These are phyloP conservation scores for Verticillium dahliae DNA, from an alignment of 2,329 filamentous ascomycete genomes.

Conservation along the genomic window DNA sequence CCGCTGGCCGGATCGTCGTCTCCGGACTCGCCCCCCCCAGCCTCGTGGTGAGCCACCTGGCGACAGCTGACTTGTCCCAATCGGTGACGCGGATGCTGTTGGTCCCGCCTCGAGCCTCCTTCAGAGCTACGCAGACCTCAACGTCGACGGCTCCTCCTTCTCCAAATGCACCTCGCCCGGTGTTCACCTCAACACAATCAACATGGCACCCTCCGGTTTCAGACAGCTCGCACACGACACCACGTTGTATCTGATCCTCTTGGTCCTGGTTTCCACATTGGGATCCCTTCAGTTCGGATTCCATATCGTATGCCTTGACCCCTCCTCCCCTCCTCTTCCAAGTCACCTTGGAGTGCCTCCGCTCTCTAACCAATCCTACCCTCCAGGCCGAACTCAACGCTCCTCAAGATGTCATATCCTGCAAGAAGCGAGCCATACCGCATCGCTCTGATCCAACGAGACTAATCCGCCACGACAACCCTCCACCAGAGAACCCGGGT, in stretches of 20 bases:
- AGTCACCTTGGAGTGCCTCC: background rate
- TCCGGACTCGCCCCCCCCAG: too few relatives aligned
- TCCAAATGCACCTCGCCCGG: background rate
- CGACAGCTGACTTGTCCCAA: background rate
- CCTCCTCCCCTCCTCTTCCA: slow-evolving; percentile 1
- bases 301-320: slow-evolving; percentile 61
- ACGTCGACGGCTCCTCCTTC: background rate
- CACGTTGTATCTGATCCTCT: slow-evolving; percentile 70
- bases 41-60: background rate
- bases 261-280: slow-evolving; percentile 70
- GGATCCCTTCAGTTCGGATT: slow-evolving; percentile 93
- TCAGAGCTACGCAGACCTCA: background rate
- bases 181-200: slow-evolving; percentile 1
- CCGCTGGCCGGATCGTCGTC: too few relatives aligned
- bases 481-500: slow-evolving; percentile 13
- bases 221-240: slow-evolving; percentile 43
- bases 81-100: background rate
- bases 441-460: slow-evolving; percentile 14
- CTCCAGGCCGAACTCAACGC: slow-evolving; percentile 85
- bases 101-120: background rate
- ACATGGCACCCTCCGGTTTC: slow-evolving; percentile 23
- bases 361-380: background rate
- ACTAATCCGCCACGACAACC: slow-evolving; percentile 19
- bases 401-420: slow-evolving; percentile 88
- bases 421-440: slow-evolving; percentile 49